phyloP scores from a whole-genome alignment of 164 flowering plant species.

The Pachysandra terminalis region DNA sequence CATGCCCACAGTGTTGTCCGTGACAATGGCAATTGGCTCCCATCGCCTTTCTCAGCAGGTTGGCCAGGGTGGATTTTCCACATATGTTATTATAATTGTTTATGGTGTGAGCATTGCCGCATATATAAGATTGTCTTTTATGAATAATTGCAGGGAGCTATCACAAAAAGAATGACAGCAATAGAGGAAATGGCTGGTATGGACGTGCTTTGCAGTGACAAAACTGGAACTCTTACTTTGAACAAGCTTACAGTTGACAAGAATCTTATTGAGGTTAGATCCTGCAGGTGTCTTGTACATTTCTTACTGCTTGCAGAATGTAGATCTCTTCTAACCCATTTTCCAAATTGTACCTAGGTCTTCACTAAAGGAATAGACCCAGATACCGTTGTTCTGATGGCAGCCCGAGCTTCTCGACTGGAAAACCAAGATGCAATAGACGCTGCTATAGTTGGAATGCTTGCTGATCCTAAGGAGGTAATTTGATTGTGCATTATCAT shows the following conservation, averaged over 20 bases:
- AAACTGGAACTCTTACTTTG: slow-evolving; percentile 81
- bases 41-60: slow-evolving; percentile 87
- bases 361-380: slow-evolving; percentile 61
- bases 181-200: slow-evolving; percentile 99
- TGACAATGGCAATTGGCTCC: slow-evolving; percentile 91
- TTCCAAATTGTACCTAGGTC: slow-evolving; percentile 32
- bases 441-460: slow-evolving; percentile 72
- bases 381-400: slow-evolving; percentile 74
- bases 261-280: slow-evolving; percentile 71
- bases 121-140: neutral
- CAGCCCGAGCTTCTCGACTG: slow-evolving; percentile 73
- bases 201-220: slow-evolving; percentile 97
- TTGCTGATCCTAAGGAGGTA: slow-evolving; percentile 86
- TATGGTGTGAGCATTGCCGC: neutral
- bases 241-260: slow-evolving; percentile 86
- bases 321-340: neutral
- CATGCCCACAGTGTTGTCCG: slow-evolving; percentile 89
- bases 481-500: neutral
- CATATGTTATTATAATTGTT: neutral
- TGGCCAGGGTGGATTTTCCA: neutral
- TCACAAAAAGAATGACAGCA: slow-evolving; percentile 94
- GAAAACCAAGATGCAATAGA: slow-evolving; percentile 90
- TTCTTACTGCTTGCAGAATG: neutral
- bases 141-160: slow-evolving; percentile 66
- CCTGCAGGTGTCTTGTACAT: neutral